Percentiles rank a stretch among this genome's conserved stretches.
Evolutionary conservation across 2,329 filamentous ascomycete genomes (phyloP).

Genomic region (Xylariaceae sp.): DNA sequence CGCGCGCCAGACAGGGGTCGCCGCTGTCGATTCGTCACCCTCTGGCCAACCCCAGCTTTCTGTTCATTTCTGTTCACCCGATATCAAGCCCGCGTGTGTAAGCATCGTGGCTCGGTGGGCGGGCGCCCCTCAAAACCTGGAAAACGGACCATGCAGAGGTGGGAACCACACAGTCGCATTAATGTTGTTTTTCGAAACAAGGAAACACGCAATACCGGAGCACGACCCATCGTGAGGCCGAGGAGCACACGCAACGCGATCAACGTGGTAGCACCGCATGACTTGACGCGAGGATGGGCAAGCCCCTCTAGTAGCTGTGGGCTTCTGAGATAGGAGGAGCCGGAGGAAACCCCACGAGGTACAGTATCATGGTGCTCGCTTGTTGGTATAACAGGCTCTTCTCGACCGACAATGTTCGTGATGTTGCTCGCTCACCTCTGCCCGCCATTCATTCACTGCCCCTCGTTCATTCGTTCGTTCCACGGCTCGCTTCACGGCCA

Average conservation of each 20-base stretch:
- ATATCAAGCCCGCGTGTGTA: background rate
- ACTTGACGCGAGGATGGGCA: too few relatives aligned
- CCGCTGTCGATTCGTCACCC: background rate
- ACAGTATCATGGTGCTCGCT: too few relatives aligned
- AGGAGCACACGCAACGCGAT: too few relatives aligned
- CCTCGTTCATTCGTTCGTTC: background rate
- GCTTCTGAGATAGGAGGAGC: background rate
- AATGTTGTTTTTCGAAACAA: background rate
- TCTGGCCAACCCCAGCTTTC: background rate
- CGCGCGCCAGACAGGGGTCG: background rate
- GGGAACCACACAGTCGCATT: background rate
- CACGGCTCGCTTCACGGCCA: background rate
- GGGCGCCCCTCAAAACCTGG: too few relatives aligned
- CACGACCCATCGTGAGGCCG: background rate
- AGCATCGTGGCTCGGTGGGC: background rate
- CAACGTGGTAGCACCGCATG: too few relatives aligned
- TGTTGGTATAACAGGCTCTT: background rate
- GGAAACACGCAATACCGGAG: background rate
- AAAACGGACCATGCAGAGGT: background rate
- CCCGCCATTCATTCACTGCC: background rate
- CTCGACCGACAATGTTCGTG: background rate
- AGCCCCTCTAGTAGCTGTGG: background rate
- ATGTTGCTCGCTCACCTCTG: background rate
- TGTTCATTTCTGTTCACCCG: too few relatives aligned
- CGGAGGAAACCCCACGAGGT: too few relatives aligned